Evolutionary conservation across 1,284 basidiomycete genomes (phyloP), one percentile per base, ranked within the genome.

Genomic region (Ustilago nuda): DNA sequence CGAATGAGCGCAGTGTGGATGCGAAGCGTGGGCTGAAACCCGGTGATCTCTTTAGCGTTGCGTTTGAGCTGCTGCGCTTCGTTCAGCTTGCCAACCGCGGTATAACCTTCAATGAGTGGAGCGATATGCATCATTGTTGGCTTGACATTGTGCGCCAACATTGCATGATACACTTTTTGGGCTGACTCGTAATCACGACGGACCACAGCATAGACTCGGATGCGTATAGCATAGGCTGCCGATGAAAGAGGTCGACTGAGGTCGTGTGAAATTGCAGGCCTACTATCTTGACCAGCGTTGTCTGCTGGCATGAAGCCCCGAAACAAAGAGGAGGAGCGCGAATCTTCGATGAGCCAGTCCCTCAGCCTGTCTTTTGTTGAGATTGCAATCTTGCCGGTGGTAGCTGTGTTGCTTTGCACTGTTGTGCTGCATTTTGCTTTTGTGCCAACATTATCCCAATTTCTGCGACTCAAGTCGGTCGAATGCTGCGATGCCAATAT

Each of bases 61-160:
- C 37, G 53, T 50, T 78, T 74, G 37, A 80, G 60, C 13, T 19
- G 56, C 46, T 72, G 70, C 0, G 78, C 78, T 30, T 80, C 76
- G 1, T 46, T 13, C 8, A 80, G 23, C 60, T 62, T 59, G 17
- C 70, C 72, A 4, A 66, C 58, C 0, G 67, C 61, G 8, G 60
- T 56, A 17, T 78, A 61, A 0, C 78, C 78, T 36, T 80, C 78
- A 45, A 78, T 46, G 8, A 80, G 63, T 4, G 78, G 76, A 4
- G 76, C 75, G 11, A 80, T 66, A 55, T 80, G 78, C 66, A 72
- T 68, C 61, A 76, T 66, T 27, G 33, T 72, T 4, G 75, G 78
- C 43, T 33, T 36, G 33, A 78, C 60, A 13, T 57, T 55, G 36
- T 78, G 72, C 19, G 46, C 30, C n/a, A 80, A 37, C 78, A 80